A percentile compares a stretch with the other conserved stretches of the same genome.
These are phyloP conservation scores for Verticillium longisporum DNA, from an alignment of 2,329 filamentous ascomycete genomes.

Conservation along the genomic window DNA sequence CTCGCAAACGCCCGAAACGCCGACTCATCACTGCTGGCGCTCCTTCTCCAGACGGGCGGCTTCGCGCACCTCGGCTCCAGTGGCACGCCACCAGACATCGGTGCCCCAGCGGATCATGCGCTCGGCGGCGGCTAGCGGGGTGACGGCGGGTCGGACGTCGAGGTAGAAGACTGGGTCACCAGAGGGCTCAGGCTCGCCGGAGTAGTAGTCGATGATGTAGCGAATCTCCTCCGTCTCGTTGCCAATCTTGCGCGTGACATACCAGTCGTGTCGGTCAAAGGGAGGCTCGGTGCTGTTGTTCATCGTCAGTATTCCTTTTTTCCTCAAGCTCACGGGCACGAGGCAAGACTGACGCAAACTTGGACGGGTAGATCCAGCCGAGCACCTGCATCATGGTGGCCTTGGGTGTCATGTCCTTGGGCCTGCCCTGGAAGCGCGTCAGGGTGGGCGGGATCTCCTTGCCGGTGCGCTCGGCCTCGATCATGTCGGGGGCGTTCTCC, in stretches of 20 bases:
- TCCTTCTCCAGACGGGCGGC: constrained; percentile 11
- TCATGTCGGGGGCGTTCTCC: constrained; percentile 43
- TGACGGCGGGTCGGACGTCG: constrained; percentile 85
- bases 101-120: constrained; percentile 82
- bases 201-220: constrained; percentile 97
- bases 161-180: constrained; percentile 95
- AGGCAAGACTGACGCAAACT: constrained; percentile 57
- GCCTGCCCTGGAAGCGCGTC: constrained; percentile 81
- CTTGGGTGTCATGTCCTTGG: constrained; percentile 86
- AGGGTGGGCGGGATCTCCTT: constrained; percentile 61
- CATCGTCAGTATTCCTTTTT: constrained; percentile 11
- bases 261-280: constrained; percentile 98
- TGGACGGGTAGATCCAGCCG: constrained; percentile 70
- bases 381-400: constrained; percentile 76
- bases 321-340: background rate
- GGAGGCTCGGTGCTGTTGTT: constrained; percentile 64
- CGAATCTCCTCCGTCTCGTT: constrained; percentile 70
- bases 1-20: background rate
- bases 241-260: constrained; percentile 65
- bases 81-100: constrained; percentile 89
- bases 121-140: constrained; percentile 73
- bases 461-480: constrained; percentile 44
- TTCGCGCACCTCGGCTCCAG: constrained; percentile 60
- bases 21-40: constrained; percentile 1
- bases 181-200: constrained; percentile 69